Conservation (phyloP, 805 yeast genomes). For the Scheffersomyces stipitis region DNA sequence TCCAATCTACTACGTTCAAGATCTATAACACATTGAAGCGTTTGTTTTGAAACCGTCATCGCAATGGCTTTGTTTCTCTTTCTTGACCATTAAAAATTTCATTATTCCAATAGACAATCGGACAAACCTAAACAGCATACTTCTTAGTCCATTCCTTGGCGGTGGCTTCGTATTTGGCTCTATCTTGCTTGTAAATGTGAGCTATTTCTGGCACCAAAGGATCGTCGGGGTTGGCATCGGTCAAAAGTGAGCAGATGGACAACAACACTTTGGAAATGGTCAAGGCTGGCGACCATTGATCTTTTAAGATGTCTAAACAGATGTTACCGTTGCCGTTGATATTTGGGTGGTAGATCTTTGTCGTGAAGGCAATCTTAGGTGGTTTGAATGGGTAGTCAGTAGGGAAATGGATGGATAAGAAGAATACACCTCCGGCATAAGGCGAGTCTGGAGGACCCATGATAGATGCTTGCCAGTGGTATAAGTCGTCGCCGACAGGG, state of each 20-base stretch:
- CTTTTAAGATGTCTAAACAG: slow-evolving; percentile 94
- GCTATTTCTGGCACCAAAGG: slow-evolving; percentile 99
- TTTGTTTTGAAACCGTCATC: not conserved
- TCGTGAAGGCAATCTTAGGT: slow-evolving; percentile 84
- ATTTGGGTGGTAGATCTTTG: slow-evolving; percentile 96
- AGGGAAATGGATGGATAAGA: slow-evolving; percentile 95
- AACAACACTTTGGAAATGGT: slow-evolving; percentile 93
- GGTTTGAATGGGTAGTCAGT: slow-evolving; percentile 99
- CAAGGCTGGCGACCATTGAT: slow-evolving; percentile 98
- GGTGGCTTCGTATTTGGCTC: slow-evolving; percentile 91
- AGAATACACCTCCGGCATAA: slow-evolving; percentile 88
- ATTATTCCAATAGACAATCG: slow-evolving; percentile 6
- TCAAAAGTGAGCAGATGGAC: slow-evolving; percentile 91
- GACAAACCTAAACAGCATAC: slow-evolving; percentile 70
- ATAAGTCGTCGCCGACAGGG: slow-evolving; percentile 95
- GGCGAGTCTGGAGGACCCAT: slow-evolving; percentile 98
- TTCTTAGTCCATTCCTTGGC: slow-evolving; percentile 99
- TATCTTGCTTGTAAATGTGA: slow-evolving; percentile 90
- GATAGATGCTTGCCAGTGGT: slow-evolving; percentile 99
- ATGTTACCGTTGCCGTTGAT: slow-evolving; percentile 94
- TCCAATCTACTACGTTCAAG: too few relatives aligned
- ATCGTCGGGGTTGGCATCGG: slow-evolving; percentile 98
- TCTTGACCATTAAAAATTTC: slow-evolving; percentile 1
- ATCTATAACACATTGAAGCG: too few relatives aligned
- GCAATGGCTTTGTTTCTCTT: not conserved